Percentiles rank a stretch among this genome's conserved stretches.
Conservation (phyloP, 176 grass and related monocot genomes). For the Elaeis guineensis region DNA sequence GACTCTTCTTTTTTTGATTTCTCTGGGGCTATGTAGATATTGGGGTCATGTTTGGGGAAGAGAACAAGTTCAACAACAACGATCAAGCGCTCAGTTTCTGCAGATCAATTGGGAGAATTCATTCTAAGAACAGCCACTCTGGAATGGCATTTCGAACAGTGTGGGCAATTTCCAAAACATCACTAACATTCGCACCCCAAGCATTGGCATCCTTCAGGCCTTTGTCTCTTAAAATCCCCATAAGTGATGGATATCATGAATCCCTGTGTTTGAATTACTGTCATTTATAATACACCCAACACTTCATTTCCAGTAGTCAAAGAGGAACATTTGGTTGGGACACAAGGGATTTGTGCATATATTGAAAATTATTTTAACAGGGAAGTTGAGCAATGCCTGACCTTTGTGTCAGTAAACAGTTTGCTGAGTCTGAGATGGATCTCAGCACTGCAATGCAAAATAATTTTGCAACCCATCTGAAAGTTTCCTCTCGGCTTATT, state of each 20-base stretch:
- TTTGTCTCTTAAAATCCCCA: slow-evolving; percentile 61
- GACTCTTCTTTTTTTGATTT: too few species aligned
- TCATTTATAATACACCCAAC: slow-evolving; percentile 13
- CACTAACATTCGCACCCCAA: slow-evolving; percentile 19
- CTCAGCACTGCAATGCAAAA: slow-evolving; percentile 1
- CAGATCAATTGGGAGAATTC: slow-evolving; percentile 17
- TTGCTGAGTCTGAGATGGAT: slow-evolving; percentile 9
- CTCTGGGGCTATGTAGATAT: slow-evolving; percentile 24
- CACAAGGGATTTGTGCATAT: not conserved
- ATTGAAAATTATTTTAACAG: not conserved
- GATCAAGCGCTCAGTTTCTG: slow-evolving; percentile 6
- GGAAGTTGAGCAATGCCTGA: slow-evolving; percentile 24
- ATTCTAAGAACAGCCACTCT: slow-evolving; percentile 23
- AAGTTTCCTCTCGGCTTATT: slow-evolving; percentile 12
- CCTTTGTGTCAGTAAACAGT: slow-evolving; percentile 4
- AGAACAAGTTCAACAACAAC: slow-evolving; percentile 9
- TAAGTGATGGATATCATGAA: slow-evolving; percentile 51
- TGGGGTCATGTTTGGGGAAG: slow-evolving; percentile 3
- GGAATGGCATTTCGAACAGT: slow-evolving; percentile 51
- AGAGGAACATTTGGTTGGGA: slow-evolving; percentile 9
- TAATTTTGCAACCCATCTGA: slow-evolving; percentile 1
- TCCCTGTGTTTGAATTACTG: slow-evolving; percentile 16
- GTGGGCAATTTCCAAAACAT: slow-evolving; percentile 26
- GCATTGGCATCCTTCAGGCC: slow-evolving; percentile 61
- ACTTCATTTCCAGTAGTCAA: slow-evolving; percentile 19